Base-by-base conservation (phyloP, 2,329 filamentous ascomycete species). In the Fusarium sororula region DNA sequence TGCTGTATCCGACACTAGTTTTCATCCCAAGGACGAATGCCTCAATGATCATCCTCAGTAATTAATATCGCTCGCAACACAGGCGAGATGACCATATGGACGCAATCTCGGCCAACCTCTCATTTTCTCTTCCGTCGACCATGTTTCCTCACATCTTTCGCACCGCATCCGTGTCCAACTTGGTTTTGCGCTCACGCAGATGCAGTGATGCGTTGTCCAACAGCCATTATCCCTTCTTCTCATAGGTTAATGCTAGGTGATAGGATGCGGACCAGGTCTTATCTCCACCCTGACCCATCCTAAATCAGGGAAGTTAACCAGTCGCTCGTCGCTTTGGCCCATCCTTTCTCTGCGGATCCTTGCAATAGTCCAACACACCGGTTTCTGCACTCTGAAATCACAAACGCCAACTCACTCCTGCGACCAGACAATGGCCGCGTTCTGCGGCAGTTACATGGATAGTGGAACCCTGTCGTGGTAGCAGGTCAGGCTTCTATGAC, bases 341-440 rank as follows among this genome's bases (percentile, higher is more conserved):
- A 78, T 80, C 75, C 77, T 75, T 74, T 74, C 60, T 73, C 77
- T 70, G 61, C 66, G 48, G 66, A 82, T 76, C 81, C 81, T 78
- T 83, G 81, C 77, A 77, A 66, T 39, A 56, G 44, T 37, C 59
- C 68, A 75, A 65, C 72, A 68, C 64, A 77, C 73, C 68, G 75
- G 70, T 72, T 75, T 76, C 66, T 78, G 69, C 70, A 71, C 66
- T 71, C 68, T 72, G 69, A 73, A 83, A 83, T 69, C 77, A 76
- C 68, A 75, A 74, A 76, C 77, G 86, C 84, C 86, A 87, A 79
- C 86, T 83, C 85, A 87, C 81, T 82, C 78, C 79, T 83, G 81
- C 84, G 82, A 80, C 84, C 84, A 81, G 85, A 85, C 84, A 83
- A 85, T 82, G 85, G 80, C 85, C 81, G 66, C 53, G 61, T 65